Evolutionary conservation across 2,329 filamentous ascomycete genomes (phyloP), one percentile per base, ranked within the genome.

Genomic region (Exophiala sp.): DNA sequence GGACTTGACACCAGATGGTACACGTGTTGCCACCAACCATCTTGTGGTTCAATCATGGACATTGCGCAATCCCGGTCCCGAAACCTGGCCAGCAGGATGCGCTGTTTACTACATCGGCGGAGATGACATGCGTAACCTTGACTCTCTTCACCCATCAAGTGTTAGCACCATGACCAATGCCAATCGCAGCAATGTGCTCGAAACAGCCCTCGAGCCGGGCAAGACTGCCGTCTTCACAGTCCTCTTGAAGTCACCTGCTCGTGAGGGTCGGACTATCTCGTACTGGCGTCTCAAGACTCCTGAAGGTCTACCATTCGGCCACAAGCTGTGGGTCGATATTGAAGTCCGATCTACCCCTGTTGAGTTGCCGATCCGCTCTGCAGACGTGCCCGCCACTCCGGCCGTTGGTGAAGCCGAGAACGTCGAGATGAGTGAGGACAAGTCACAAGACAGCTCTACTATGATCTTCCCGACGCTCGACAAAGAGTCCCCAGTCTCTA

Each of bases 401-500:
- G 56, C 47, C 12, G 47, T 47, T 29, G 32, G 40, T 7, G 53
- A 58, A 10, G 65, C 67, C 48, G 63, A 71, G 32, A 62, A 70
- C n/a, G 68, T 72, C 43, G 59, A 67, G 44, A 63, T 67, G 42
- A 68, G 72, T 50, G 68, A 65, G 9, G 55, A 46, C 29, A 60
- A 67, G 20, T 59, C 63, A 8, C 66, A 73, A 47, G 63, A 69
- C 38, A 64, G 68, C 29, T 69, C 74, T 58, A 84, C 85, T 65
- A 96, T 97, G 91, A 91, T 97, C 68, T 97, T 97, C 81, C 94
- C 94, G 57, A 95, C 88, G 71, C 81, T 97, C 36, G 91, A 96
- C 64, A 96, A 95, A 75, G 94, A 97, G 73, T 95, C 91, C 8
- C 90, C 91, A 2, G 78, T 83, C 42, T 80, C 86, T 16, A 95